Conservation (phyloP, 306 rosid genomes). For the Prunus fruticosa region DNA sequence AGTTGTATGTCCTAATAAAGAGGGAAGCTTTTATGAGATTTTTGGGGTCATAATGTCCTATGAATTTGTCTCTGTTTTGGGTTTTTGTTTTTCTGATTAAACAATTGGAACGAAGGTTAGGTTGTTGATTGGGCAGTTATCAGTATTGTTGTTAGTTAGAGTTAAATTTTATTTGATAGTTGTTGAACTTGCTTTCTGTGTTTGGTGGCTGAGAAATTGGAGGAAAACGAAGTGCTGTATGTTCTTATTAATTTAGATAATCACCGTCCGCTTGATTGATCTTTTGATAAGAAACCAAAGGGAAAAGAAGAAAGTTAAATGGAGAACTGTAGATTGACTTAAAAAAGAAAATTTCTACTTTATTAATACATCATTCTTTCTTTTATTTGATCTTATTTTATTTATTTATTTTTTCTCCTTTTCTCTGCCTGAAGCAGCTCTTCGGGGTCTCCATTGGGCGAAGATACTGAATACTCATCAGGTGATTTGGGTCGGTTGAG, state of each 20-base stretch:
- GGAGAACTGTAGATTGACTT: too few species aligned
- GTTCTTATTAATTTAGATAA: neutral
- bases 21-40: neutral
- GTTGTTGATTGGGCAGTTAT: neutral
- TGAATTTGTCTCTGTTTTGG: neutral
- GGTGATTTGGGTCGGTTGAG: conserved; percentile 55
- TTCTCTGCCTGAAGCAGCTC: conserved; percentile 36
- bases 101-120: neutral
- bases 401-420: neutral
- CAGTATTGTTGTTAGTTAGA: neutral
- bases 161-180: neutral
- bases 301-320: too few species aligned
- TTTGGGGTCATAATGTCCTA: neutral
- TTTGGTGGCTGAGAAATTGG: neutral
- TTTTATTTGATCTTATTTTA: neutral
- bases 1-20: too few species aligned
- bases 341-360: too few species aligned
- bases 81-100: neutral
- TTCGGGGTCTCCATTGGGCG: conserved; percentile 44
- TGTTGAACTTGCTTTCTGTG: neutral
- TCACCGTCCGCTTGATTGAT: neutral
- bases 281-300: too few species aligned
- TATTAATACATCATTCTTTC: too few species aligned
- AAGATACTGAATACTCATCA: conserved; percentile 41
- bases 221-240: neutral